phyloP scores from a whole-genome alignment of 1,284 basidiomycete species.

The Ustilago cynodontis region DNA sequence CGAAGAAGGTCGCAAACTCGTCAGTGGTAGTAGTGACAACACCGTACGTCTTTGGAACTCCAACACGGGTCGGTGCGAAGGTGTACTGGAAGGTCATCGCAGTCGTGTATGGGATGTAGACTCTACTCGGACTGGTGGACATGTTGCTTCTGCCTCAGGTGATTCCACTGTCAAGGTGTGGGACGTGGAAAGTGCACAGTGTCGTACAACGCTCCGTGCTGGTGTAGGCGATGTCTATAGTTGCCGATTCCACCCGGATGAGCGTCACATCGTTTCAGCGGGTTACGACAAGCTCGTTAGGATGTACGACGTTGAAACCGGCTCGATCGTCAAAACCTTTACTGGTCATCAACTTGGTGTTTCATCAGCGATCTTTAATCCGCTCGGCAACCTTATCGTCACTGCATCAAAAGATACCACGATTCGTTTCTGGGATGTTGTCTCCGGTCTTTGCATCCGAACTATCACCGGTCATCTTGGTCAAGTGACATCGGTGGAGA shows the following conservation, averaged over 20 bases:
- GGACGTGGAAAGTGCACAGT: conserved; percentile 59
- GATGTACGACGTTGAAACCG: conserved; percentile 72
- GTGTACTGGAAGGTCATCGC: conserved; percentile 70
- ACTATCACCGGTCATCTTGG: conserved; percentile 72
- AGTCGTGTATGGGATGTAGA: conserved; percentile 72
- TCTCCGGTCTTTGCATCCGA: conserved; percentile 71
- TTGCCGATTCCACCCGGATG: conserved; percentile 71
- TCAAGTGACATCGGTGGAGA: conserved; percentile 72
- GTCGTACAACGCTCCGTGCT: conserved; percentile 44
- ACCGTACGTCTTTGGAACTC: conserved; percentile 63
- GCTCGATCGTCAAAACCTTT: conserved; percentile 72
- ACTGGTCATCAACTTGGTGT: conserved; percentile 72
- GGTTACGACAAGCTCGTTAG: conserved; percentile 73
- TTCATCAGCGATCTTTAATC: conserved; percentile 71
- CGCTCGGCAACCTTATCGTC: conserved; percentile 71
- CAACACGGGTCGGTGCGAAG: conserved; percentile 60
- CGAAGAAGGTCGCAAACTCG: conserved; percentile 67
- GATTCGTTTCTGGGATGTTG: conserved; percentile 73
- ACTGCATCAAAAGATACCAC: conserved; percentile 73
- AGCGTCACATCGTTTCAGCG: conserved; percentile 70
- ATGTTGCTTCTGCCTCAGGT: conserved; percentile 71
- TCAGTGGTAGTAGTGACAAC: conserved; percentile 72
- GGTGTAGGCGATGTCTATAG: conserved; percentile 72
- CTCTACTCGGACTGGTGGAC: conserved; percentile 57
- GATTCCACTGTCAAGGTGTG: conserved; percentile 73